phyloP scores from a whole-genome alignment of 1,284 basidiomycete species.

The Ganoderma sp. region DNA sequence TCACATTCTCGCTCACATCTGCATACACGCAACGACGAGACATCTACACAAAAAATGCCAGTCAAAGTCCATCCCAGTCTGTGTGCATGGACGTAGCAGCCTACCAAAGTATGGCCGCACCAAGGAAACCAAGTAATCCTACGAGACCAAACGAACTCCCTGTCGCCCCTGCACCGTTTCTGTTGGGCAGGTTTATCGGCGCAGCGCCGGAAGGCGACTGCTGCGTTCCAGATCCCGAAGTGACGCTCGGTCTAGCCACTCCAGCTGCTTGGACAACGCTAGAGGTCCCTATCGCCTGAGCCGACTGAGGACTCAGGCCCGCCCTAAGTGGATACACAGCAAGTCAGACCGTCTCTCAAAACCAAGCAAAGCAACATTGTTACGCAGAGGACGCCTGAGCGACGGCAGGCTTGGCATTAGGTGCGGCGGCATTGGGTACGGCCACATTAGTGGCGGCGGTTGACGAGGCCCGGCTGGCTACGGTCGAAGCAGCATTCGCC shows the following conservation, averaged over 20 bases:
- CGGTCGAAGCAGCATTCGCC: constrained; percentile 10
- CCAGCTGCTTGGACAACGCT: not conserved
- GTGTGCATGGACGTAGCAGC: constrained; percentile 7
- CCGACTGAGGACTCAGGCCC: not conserved
- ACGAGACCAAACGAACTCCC: constrained; percentile 27
- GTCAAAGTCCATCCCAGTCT: constrained; percentile 17
- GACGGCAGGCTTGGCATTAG: not conserved
- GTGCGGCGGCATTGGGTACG: not conserved
- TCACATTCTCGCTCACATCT: not conserved
- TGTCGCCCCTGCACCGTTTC: constrained; percentile 25
- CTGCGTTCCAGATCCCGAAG: not conserved
- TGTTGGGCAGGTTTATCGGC: constrained; percentile 9
- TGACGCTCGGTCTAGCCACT: not conserved
- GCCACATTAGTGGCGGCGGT: too few species aligned
- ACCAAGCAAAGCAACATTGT: not conserved
- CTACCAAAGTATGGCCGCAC: constrained; percentile 25
- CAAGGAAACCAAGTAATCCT: constrained; percentile 24
- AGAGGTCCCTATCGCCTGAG: not conserved
- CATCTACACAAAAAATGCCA: constrained; percentile 19
- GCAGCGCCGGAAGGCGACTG: not conserved
- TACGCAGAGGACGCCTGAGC: not conserved
- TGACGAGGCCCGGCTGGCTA: constrained; percentile 7
- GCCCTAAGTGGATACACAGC: not conserved
- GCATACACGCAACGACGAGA: constrained; percentile 10
- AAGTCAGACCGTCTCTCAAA: not conserved